phyloP scores from a whole-genome alignment of 352 stramenopile genomes.

The Phytopythium chamaehyphon region DNA sequence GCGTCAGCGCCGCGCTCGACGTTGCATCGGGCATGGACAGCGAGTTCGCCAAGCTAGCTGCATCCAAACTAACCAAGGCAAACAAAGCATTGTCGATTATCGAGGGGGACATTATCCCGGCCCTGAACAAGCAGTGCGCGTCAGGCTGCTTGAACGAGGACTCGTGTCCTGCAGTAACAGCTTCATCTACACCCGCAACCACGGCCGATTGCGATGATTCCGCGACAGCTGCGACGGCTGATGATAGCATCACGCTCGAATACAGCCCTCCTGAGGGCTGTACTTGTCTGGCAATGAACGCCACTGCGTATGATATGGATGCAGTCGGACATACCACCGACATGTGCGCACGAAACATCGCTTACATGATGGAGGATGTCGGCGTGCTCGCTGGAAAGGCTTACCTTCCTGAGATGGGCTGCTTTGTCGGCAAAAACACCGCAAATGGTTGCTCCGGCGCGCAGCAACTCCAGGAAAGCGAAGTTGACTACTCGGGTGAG shows the following conservation, averaged over 20 bases:
- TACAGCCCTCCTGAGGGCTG: constrained; percentile 3
- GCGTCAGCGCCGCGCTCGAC: background rate
- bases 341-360: constrained; percentile 7
- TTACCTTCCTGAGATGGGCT: constrained; percentile 9
- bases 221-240: background rate
- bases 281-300: background rate
- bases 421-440: constrained; percentile 7
- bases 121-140: constrained; percentile 6
- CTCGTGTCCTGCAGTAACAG: background rate
- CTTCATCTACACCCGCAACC: constrained; percentile 5
- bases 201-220: constrained; percentile 3
- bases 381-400: background rate
- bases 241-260: constrained; percentile 6
- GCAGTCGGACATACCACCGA: constrained; percentile 3
- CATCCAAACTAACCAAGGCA: background rate
- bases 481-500: constrained; percentile 2
- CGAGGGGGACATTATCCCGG: constrained; percentile 5
- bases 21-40: background rate
- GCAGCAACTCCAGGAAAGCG: background rate
- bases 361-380: constrained; percentile 6
- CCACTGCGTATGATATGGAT: constrained; percentile 5
- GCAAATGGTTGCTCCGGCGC: background rate
- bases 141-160: constrained; percentile 7
- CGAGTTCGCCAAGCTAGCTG: constrained; percentile 1
- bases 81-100: background rate